These are phyloP conservation scores for Nitzschia inconspicua DNA, from an alignment of 108 stramenopile species.

Conservation along the genomic window DNA sequence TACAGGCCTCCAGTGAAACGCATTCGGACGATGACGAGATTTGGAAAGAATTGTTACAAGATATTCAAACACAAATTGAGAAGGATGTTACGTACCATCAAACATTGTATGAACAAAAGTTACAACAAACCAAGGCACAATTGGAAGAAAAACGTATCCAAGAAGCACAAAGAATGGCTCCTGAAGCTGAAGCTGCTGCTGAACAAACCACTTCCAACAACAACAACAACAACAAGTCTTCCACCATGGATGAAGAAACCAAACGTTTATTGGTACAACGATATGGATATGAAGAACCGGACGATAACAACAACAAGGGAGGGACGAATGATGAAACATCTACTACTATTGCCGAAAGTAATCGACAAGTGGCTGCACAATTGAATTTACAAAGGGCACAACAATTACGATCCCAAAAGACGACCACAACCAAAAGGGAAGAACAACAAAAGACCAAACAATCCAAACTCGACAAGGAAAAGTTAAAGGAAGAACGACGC, in stretches of 20 bases:
- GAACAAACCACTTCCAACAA: conserved; percentile 32
- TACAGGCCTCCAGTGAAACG: conserved; percentile 66
- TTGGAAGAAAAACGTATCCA: conserved; percentile 54
- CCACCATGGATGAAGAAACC: conserved; percentile 45
- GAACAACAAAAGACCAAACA: conserved; percentile 73
- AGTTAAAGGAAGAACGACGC: conserved; percentile 56
- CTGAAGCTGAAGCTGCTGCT: conserved; percentile 18
- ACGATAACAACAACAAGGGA: conserved; percentile 32
- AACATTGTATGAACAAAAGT: conserved; percentile 29
- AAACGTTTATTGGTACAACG: conserved; percentile 67
- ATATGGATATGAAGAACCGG: conserved; percentile 72
- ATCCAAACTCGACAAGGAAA: conserved; percentile 46
- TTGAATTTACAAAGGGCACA: conserved; percentile 26
- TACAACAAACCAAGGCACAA: conserved; percentile 30
- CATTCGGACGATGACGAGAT: conserved; percentile 53
- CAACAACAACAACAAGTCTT: conserved; percentile 13
- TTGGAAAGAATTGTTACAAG: conserved; percentile 47
- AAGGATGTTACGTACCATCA: conserved; percentile 19
- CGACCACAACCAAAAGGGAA: conserved; percentile 55
- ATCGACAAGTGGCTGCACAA: conserved; percentile 49
- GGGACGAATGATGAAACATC: conserved; percentile 26
- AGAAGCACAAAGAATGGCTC: conserved; percentile 12
- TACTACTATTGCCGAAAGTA: conserved; percentile 18
- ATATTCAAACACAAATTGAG: conserved; percentile 37
- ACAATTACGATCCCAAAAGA: conserved; percentile 37